Evolutionary conservation across 2,329 filamentous ascomycete species (phyloP), one percentile per base, ranked within the genome.

Genomic region (Arthroderma sp.): DNA sequence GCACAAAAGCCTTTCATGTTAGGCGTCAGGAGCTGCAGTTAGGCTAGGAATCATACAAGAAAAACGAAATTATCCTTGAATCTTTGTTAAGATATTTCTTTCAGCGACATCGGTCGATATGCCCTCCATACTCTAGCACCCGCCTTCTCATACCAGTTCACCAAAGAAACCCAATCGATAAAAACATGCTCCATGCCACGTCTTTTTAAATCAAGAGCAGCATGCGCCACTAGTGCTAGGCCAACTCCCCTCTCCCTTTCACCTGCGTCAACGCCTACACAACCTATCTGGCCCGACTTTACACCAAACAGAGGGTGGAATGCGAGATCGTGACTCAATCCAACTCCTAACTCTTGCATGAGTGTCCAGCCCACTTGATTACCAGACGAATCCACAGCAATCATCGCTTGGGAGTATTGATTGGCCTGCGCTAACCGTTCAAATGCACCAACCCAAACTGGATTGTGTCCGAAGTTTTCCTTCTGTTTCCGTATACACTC

Each of bases 311-410:
- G 53, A 8, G 60, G 56, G 4, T 66, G 59, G 42, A 69, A 65
- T 2, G 66, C 66, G 57, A 68, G 70, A 32, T 56, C 51, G 29
- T 63, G 50, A 3, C 62, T 50, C 6, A 66, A 42, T 1, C 56
- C 43, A 3, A 58, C 57, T 3, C 57, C 53, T 1, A 60, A 56
- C 7, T 58, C 54, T 10, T 66, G 58, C 66, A 70, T 71, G 7
- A 71, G 48, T 1, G 66, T 67, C 68, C 66, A 71, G 10, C 63
- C 68, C 6, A 68, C 55, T 48, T 69, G 66, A 3, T 57, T 56
- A 3, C 61, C 62, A 1, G 47, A 50, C 1, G 56, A 46, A 36
- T 66, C 60, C 36, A 67, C 65, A 1, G 65, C 66, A 2, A 61
- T 56, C 65, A 70, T 68, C 28, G 67, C 60, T 47, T 65, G 62